Base-by-base conservation (phyloP, 179 eudicot species). In the Corrigiola litoralis region DNA sequence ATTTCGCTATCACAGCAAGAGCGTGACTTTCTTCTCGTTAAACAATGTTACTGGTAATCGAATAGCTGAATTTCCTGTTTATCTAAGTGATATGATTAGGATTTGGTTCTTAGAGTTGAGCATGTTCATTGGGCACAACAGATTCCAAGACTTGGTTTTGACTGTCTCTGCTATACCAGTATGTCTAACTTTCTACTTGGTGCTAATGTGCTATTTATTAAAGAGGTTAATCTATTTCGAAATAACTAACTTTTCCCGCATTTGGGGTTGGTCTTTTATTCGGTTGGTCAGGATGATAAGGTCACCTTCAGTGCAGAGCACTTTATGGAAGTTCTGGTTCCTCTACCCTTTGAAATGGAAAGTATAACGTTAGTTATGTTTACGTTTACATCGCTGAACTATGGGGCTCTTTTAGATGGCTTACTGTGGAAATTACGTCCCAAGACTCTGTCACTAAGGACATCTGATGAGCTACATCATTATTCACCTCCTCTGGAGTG, bases 381-480 rank as follows among this genome's bases (percentile, higher is more conserved):
- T 49, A 23, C 46, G 17, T 40, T 40, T 25, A 28, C 51, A 50
- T 25, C 47, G 27, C 46, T 18, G 10, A 54, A 34, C 32, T 69
- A 48, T 74, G 60, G 27, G 28, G 62, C 60, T 44, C 70, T 74
- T 49, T 58, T 69, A 65, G 70, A 74, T 69, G 67, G 49, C 61
- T 74, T 74, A 53, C 34, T 74, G 40, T 51, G 54, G 56, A 64
- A 4, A 27, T 33, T 58, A 34, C 74, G 61, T 21, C 78, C 78
- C 2, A 59, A 44, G 17, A 51, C 54, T 31, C 47, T 72, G 10
- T 58, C 17, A 23, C 34, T 72, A 41, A n/a, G n/a, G n/a, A n/a
- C n/a, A n/a, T n/a, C n/a, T n/a, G n/a, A n/a, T n/a, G 46, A 65
- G 25, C 66, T 72, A 6, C 58, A 58, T 42, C 31, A 31, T 50